Conservation (phyloP, 1,139 yeast genomes). For the Diutina neorugosa region DNA sequence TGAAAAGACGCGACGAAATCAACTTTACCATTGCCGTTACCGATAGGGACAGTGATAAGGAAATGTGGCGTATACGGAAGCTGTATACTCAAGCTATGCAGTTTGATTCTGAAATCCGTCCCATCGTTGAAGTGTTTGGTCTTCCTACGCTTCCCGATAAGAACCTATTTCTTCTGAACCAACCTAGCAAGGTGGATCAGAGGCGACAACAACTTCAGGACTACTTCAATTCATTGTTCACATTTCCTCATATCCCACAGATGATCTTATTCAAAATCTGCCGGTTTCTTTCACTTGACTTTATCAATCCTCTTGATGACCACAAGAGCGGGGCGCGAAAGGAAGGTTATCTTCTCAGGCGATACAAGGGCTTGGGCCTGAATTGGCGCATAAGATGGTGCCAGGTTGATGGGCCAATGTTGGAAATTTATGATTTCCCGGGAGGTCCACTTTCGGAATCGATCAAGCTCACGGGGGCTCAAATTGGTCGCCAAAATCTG, state of each 20-base stretch:
- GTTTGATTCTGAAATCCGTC: conserved; percentile 46
- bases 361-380: conserved; percentile 42
- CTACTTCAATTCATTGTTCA: conserved; percentile 47
- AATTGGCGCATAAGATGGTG: conserved; percentile 73
- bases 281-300: conserved; percentile 56
- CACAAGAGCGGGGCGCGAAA: conserved; percentile 43
- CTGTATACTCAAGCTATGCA: conserved; percentile 40
- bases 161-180: conserved; percentile 38
- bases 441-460: conserved; percentile 49
- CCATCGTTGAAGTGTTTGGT: conserved; percentile 43
- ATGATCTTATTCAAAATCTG: conserved; percentile 44
- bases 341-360: conserved; percentile 59
- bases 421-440: conserved; percentile 51
- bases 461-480: conserved; percentile 45
- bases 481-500: conserved; percentile 52
- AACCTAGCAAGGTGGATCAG: conserved; percentile 56
- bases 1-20: conserved; percentile 39
- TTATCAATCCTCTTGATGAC: conserved; percentile 52
- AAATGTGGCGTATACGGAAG: conserved; percentile 64
- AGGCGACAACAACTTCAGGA: conserved; percentile 45
- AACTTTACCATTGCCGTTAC: conserved; percentile 46
- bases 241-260: conserved; percentile 52
- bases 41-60: conserved; percentile 47
- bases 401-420: conserved; percentile 50
- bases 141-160: conserved; percentile 55